phyloP scores from a whole-genome alignment of 176 grass and related monocot species.

The Oryza australiensis region DNA sequence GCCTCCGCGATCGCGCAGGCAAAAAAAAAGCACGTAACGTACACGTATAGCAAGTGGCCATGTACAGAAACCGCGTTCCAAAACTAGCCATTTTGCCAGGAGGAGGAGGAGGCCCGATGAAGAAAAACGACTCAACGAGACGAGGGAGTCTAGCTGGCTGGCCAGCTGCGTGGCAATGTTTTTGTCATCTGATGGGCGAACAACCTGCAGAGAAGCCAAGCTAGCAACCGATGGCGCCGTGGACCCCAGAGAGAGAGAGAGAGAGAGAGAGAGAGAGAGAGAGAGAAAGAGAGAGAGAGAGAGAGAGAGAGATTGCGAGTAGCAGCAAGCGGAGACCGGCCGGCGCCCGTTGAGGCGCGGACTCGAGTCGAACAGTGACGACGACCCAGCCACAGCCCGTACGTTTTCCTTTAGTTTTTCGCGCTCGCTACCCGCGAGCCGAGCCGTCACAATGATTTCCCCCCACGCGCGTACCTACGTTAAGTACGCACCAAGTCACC shows the following conservation, averaged over 20 bases:
- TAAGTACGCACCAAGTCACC: background rate
- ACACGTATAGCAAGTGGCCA: background rate
- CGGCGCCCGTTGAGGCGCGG: background rate
- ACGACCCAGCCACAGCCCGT: background rate
- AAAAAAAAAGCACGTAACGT: background rate
- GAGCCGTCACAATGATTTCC: conserved; percentile 44
- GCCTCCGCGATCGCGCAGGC: background rate
- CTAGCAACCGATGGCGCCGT: conserved; percentile 30
- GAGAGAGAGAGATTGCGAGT: background rate
- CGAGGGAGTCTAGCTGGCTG: background rate
- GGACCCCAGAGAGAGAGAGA: background rate
- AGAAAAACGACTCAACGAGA: background rate
- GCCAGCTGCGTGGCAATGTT: conserved; percentile 44
- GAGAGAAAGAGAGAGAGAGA: background rate
- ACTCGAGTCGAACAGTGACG: conserved; percentile 39
- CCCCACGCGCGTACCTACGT: conserved; percentile 10
- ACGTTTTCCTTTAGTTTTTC: background rate
- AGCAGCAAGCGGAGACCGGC: conserved; percentile 26
- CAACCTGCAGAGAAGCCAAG: conserved; percentile 50
- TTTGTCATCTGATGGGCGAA: conserved; percentile 53
- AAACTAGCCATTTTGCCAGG: background rate
- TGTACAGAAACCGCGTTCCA: background rate
- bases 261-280: background rate
- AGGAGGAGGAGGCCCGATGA: background rate
- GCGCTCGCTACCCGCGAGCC: background rate